A percentile compares a stretch with the other conserved stretches of the same genome.
Evolutionary conservation across 495 filamentous ascomycete genomes (phyloP).

Genomic region (Oidiodendron maius): DNA sequence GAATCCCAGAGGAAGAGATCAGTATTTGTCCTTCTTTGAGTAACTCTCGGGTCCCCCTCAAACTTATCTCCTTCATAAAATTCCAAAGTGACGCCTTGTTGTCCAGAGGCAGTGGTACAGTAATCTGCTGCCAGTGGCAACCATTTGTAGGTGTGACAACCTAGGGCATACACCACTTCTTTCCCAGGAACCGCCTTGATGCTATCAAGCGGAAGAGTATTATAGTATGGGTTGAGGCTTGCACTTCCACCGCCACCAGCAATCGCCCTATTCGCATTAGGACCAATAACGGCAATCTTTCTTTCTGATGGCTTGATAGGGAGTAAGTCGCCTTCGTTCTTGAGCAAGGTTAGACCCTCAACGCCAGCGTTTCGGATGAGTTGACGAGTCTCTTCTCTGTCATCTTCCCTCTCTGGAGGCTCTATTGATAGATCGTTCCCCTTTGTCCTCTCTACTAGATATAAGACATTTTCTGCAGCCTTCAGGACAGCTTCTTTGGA

Average conservation of each 20-base stretch:
- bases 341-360: constrained; percentile 72
- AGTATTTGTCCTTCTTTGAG: constrained; percentile 50
- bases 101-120: constrained; percentile 48
- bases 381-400: constrained; percentile 58
- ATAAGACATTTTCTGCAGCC: constrained; percentile 59
- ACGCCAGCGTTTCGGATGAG: constrained; percentile 65
- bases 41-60: constrained; percentile 44
- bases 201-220: constrained; percentile 50
- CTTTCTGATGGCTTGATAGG: constrained; percentile 58
- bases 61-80: constrained; percentile 60
- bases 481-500: constrained; percentile 38
- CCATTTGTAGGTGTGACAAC: constrained; percentile 60
- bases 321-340: constrained; percentile 63
- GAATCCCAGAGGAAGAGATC: constrained; percentile 68
- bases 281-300: constrained; percentile 72
- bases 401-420: constrained; percentile 53
- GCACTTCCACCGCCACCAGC: constrained; percentile 80
- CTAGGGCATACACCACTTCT: constrained; percentile 45
- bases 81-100: constrained; percentile 54
- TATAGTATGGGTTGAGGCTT: constrained; percentile 74
- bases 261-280: constrained; percentile 72
- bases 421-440: constrained; percentile 55
- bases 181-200: constrained; percentile 39
- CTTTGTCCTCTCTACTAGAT: constrained; percentile 59
- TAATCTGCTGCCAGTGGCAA: constrained; percentile 53